Evolutionary conservation across 202 grass and related monocot species (phyloP).

Genomic region (Miscanthus sacchariflorus): DNA sequence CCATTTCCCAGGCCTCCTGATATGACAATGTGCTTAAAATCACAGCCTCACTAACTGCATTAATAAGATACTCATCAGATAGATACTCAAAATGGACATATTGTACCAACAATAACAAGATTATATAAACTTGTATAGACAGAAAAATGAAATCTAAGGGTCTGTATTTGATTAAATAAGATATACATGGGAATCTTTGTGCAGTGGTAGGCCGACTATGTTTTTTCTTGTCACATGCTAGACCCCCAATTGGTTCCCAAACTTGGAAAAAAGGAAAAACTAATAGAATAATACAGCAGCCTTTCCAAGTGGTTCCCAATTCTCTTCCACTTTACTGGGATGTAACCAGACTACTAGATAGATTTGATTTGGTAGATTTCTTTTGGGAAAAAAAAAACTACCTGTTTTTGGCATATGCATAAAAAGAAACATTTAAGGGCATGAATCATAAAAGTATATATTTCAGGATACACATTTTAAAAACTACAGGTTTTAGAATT

Average conservation of each 20-base stretch:
- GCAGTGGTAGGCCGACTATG: not conserved
- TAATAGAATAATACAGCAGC: not conserved
- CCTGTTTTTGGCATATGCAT: not conserved
- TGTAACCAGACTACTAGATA: not conserved
- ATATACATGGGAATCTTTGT: not conserved
- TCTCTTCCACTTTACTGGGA: not conserved
- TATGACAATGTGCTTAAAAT: slow-evolving; percentile 82
- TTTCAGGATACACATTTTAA: not conserved
- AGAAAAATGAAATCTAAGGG: not conserved
- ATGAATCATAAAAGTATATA: not conserved
- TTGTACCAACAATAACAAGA: not conserved
- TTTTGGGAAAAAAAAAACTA: not conserved
- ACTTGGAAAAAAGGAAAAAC: not conserved
- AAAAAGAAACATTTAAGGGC: not conserved
- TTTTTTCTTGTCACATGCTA: not conserved
- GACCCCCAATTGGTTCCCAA: not conserved
- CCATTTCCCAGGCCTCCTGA: slow-evolving; percentile 94
- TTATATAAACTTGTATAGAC: slow-evolving; percentile 6
- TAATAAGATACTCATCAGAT: slow-evolving; percentile 39
- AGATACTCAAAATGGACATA: slow-evolving; percentile 5
- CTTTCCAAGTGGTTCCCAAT: not conserved
- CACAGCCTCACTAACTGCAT: slow-evolving; percentile 84
- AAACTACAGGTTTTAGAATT: not conserved
- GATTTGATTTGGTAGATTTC: not conserved
- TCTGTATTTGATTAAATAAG: not conserved